Evolutionary conservation across 148 eudicot genomes (phyloP).

Genomic region (Arbutus unedo): DNA sequence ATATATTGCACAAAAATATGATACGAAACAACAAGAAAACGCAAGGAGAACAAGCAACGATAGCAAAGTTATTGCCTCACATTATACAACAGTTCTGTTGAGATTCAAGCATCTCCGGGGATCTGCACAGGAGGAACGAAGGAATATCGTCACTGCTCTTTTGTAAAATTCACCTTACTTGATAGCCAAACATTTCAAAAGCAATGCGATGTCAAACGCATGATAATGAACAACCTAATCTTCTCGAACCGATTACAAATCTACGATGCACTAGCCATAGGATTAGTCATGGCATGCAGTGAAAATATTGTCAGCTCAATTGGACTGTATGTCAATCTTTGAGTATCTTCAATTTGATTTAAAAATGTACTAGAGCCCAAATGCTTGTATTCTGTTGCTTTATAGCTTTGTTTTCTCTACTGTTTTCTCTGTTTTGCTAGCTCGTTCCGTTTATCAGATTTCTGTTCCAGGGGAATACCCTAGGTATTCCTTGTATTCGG

Average conservation of each 20-base stretch:
- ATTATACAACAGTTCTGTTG: slow-evolving; percentile 77
- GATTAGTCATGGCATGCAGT: not conserved
- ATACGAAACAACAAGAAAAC: not conserved
- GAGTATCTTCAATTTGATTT: not conserved
- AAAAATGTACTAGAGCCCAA: not conserved
- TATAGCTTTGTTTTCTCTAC: not conserved
- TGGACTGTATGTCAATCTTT: not conserved
- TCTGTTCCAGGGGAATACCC: not conserved
- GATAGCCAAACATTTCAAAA: not conserved
- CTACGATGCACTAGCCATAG: not conserved
- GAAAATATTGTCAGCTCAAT: not conserved
- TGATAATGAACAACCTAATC: not conserved
- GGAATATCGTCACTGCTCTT: slow-evolving; percentile 25
- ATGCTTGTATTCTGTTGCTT: not conserved
- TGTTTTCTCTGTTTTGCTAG: not conserved
- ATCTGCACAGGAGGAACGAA: slow-evolving; percentile 48
- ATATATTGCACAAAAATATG: not conserved
- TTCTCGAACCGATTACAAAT: not conserved
- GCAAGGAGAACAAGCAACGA: not conserved
- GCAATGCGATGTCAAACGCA: not conserved
- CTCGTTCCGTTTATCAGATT: not conserved
- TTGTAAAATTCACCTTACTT: not conserved
- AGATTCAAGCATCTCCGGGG: slow-evolving; percentile 79
- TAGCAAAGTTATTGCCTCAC: slow-evolving; percentile 32
- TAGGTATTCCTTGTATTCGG: not conserved